Percentiles rank a stretch among this genome's conserved stretches.
phyloP scores from a whole-genome alignment of 164 flowering plant species.

The Kingdonia uniflora region DNA sequence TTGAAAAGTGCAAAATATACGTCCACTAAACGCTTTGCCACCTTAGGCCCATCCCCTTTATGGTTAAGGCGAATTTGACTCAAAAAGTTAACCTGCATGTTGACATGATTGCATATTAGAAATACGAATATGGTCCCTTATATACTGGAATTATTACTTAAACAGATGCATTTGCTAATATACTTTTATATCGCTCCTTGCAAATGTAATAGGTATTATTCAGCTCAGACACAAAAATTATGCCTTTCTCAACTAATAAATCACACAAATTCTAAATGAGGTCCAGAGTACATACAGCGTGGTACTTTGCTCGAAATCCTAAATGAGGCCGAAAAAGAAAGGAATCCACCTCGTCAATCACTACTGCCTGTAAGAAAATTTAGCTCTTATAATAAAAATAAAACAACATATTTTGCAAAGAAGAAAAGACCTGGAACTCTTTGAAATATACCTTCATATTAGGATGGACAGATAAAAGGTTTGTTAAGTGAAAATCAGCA shows the following conservation, averaged over 20 bases:
- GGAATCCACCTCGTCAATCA: constrained; percentile 89
- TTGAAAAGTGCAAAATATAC: constrained; percentile 92
- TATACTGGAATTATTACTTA: too few relatives aligned
- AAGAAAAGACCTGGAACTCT: background rate
- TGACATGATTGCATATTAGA: background rate
- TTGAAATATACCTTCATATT: constrained; percentile 70
- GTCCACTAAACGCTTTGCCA: constrained; percentile 88
- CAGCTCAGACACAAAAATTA: too few relatives aligned
- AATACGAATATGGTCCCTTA: too few relatives aligned
- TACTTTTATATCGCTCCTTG: too few relatives aligned
- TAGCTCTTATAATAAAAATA: constrained; percentile 4
- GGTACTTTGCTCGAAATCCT: constrained; percentile 69
- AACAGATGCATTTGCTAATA: too few relatives aligned
- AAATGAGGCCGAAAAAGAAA: constrained; percentile 91
- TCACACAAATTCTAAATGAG: too few relatives aligned
- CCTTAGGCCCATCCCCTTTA: constrained; percentile 83
- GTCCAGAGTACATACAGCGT: constrained; percentile 59
- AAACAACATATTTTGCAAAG: background rate
- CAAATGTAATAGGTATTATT: too few relatives aligned
- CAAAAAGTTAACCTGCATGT: constrained; percentile 69
- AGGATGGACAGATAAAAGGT: constrained; percentile 83
- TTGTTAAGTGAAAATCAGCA: constrained; percentile 75
- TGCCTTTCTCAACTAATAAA: too few relatives aligned
- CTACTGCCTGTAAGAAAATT: constrained; percentile 58
- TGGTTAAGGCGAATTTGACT: constrained; percentile 68